These are phyloP conservation scores for Sedum album DNA, from an alignment of 164 flowering plant species.

Conservation along the genomic window DNA sequence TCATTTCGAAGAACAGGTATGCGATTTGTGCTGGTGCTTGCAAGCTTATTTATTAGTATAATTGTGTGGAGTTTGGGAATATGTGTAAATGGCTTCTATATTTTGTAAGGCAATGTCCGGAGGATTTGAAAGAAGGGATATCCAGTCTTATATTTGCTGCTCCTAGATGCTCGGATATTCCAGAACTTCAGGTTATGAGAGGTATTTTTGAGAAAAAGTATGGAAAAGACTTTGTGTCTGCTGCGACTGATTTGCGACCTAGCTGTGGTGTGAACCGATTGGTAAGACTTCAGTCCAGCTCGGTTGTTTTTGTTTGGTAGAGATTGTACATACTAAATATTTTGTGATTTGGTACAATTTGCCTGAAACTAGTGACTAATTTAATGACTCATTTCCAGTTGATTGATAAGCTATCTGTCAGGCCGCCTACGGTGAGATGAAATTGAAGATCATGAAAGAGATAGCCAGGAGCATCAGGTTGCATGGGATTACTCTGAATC, in stretches of 20 bases:
- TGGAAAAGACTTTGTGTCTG: conserved; percentile 79
- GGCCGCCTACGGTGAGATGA: conserved; percentile 78
- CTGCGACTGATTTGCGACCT: conserved; percentile 85
- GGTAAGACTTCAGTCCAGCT: conserved; percentile 27
- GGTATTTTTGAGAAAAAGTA: conserved; percentile 78
- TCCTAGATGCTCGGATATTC: conserved; percentile 88
- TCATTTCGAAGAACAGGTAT: conserved; percentile 77
- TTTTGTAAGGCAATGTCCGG: conserved; percentile 72
- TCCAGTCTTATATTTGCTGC: conserved; percentile 80
- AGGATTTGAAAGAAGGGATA: conserved; percentile 90
- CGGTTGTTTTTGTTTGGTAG: neutral
- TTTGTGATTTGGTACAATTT: neutral
- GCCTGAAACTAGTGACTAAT: neutral
- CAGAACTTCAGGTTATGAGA: conserved; percentile 53
- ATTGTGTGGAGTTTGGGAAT: neutral
- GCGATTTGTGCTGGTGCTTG: neutral
- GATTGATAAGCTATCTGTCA: conserved; percentile 87
- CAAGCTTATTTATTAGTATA: neutral
- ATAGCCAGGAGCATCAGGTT: conserved; percentile 86
- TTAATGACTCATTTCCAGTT: conserved; percentile 25
- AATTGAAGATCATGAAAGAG: conserved; percentile 86
- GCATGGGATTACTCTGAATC: conserved; percentile 86
- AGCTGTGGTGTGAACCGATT: conserved; percentile 77
- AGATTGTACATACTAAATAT: too few species aligned
- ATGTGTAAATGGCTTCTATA: conserved; percentile 6